These are phyloP conservation scores for Dalbergia cochinchinensis DNA, from an alignment of 306 rosid genomes.

Conservation along the genomic window DNA sequence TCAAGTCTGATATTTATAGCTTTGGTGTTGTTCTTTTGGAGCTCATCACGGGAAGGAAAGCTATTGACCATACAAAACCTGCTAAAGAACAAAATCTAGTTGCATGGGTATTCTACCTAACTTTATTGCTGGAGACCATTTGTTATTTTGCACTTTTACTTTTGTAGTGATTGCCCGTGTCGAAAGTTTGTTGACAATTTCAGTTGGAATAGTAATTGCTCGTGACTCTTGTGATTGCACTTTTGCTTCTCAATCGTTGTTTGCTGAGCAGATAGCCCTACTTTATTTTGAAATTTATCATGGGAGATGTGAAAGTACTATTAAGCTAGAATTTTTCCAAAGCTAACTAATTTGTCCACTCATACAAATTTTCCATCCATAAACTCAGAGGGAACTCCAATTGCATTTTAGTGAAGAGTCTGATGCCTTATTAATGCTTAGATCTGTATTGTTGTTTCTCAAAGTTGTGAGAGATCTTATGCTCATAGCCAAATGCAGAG, in stretches of 20 bases:
- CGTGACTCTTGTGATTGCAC: neutral
- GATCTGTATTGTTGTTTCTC: neutral
- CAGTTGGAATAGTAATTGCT: neutral
- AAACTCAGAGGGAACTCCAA: neutral
- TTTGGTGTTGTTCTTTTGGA: conserved; percentile 99
- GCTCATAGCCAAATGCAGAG: neutral
- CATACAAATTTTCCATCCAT: neutral
- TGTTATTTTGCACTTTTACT: conserved; percentile 20
- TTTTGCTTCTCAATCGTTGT: conserved; percentile 3
- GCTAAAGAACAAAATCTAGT: conserved; percentile 82
- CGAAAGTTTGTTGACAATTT: neutral
- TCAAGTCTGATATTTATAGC: conserved; percentile 94
- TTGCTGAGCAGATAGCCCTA: conserved; percentile 11
- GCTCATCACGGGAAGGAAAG: conserved; percentile 90
- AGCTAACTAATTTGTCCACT: conserved; percentile 9
- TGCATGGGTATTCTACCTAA: conserved; percentile 76
- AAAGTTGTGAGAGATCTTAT: conserved; percentile 12
- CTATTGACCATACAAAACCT: conserved; percentile 66
- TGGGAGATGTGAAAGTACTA: neutral
- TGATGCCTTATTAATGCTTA: neutral
- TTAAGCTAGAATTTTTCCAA: conserved; percentile 17
- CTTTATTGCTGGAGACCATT: conserved; percentile 16
- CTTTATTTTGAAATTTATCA: neutral
- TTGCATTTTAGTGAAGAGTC: neutral
- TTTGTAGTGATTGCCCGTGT: conserved; percentile 2